A percentile compares a stretch with the other conserved stretches of the same genome.
These are phyloP conservation scores for Syzygium oleosum DNA, from an alignment of 345 rosid species.

Conservation along the genomic window DNA sequence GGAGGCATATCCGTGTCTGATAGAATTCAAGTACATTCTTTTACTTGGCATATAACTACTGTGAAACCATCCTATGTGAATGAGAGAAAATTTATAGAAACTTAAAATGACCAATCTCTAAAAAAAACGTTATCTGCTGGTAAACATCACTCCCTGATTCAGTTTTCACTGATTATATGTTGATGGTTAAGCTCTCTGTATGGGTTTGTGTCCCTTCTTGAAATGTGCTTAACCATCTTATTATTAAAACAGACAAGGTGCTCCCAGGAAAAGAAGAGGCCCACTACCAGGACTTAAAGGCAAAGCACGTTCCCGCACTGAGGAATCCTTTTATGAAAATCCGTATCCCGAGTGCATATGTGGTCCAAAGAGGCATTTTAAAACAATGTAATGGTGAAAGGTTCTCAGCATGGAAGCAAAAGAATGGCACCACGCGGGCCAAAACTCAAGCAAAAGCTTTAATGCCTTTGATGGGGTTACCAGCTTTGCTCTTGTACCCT, in stretches of 20 bases:
- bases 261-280: slow-evolving; percentile 66
- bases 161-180: neutral
- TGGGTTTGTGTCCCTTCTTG: neutral
- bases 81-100: neutral
- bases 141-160: neutral
- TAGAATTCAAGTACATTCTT: neutral
- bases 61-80: neutral
- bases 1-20: neutral
- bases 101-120: neutral
- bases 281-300: slow-evolving; percentile 67
- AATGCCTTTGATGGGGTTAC: neutral
- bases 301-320: slow-evolving; percentile 67
- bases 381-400: neutral
- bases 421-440: neutral
- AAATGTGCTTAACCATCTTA: neutral
- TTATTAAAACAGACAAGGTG: slow-evolving; percentile 59
- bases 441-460: neutral
- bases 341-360: slow-evolving; percentile 89
- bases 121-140: neutral
- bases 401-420: neutral
- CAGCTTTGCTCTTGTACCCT: neutral
- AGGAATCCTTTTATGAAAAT: slow-evolving; percentile 90
- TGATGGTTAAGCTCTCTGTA: neutral
- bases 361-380: slow-evolving; percentile 21
- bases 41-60: neutral